Evolutionary conservation across 2,329 filamentous ascomycete species (phyloP).

Genomic region (Orbilia oligospora): DNA sequence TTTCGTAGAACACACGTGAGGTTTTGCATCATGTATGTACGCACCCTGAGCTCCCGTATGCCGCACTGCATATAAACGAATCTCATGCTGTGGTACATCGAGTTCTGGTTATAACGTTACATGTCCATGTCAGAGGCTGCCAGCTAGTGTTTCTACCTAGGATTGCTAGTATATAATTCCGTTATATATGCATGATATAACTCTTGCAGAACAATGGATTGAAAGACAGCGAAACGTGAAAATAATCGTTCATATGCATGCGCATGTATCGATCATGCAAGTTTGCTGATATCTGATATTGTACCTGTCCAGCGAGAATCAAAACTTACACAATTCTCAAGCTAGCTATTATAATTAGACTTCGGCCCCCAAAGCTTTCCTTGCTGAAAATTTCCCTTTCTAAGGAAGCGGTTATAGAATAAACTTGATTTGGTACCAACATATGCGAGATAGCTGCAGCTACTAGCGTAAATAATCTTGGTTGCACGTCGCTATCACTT

Average conservation of each 20-base stretch:
- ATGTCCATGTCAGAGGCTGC: too few relatives aligned
- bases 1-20: slow-evolving; percentile 18
- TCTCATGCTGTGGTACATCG: slow-evolving; percentile 1
- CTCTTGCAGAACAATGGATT: slow-evolving; percentile 10
- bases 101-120: neutral
- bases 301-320: slow-evolving; percentile 6
- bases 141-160: neutral
- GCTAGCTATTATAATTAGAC: neutral
- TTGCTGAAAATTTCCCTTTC: slow-evolving; percentile 4
- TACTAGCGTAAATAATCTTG: slow-evolving; percentile 6
- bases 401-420: neutral
- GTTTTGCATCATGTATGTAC: slow-evolving; percentile 4
- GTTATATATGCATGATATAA: neutral
- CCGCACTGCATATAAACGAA: slow-evolving; percentile 23
- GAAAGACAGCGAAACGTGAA: neutral
- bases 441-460: slow-evolving; percentile 21
- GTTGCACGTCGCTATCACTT: slow-evolving; percentile 8
- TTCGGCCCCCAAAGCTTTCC: too few relatives aligned
- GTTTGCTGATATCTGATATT: neutral
- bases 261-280: neutral
- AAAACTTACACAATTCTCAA: neutral
- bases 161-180: too few relatives aligned
- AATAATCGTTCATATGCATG: neutral
- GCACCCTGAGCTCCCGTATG: slow-evolving; percentile 17
- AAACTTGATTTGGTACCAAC: slow-evolving; percentile 26